A percentile compares a stretch with the other conserved stretches of the same genome.
These are phyloP conservation scores for Adansonia digitata DNA, from an alignment of 345 rosid species.

Conservation along the genomic window DNA sequence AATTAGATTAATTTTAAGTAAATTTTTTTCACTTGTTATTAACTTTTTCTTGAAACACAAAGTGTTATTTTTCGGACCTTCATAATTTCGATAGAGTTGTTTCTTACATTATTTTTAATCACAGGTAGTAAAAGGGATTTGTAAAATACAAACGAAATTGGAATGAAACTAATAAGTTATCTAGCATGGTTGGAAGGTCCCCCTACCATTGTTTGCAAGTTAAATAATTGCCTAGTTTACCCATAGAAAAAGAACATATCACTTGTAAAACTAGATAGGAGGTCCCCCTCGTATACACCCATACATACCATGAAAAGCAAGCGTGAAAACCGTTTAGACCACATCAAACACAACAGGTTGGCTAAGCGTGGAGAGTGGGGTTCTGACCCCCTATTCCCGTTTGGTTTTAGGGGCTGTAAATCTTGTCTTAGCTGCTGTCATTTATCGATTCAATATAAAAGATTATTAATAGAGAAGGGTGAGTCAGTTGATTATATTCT, in stretches of 20 bases:
- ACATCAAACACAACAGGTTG: constrained; percentile 8
- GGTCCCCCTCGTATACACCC: too few species aligned
- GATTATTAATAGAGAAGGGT: not conserved
- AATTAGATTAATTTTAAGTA: too few species aligned
- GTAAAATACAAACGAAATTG: not conserved
- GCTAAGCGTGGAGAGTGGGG: not conserved
- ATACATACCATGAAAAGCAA: too few species aligned
- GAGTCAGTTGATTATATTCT: not conserved
- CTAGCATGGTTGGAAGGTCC: too few species aligned
- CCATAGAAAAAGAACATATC: not conserved
- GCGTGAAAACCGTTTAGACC: not conserved
- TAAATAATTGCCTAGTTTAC: not conserved
- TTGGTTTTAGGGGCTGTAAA: not conserved
- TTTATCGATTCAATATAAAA: not conserved
- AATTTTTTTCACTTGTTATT: too few species aligned
- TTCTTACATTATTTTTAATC: not conserved
- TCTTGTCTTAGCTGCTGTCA: not conserved
- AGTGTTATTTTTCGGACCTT: too few species aligned
- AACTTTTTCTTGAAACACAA: too few species aligned
- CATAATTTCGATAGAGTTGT: too few species aligned
- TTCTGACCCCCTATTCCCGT: not conserved
- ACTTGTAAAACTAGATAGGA: too few species aligned
- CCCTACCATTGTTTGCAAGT: not conserved
- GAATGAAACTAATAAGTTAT: not conserved
- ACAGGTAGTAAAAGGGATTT: too few species aligned